Percentiles rank a stretch among this genome's conserved stretches.
Conservation (phyloP, 345 rosid species). For the Brassica rapa region DNA sequence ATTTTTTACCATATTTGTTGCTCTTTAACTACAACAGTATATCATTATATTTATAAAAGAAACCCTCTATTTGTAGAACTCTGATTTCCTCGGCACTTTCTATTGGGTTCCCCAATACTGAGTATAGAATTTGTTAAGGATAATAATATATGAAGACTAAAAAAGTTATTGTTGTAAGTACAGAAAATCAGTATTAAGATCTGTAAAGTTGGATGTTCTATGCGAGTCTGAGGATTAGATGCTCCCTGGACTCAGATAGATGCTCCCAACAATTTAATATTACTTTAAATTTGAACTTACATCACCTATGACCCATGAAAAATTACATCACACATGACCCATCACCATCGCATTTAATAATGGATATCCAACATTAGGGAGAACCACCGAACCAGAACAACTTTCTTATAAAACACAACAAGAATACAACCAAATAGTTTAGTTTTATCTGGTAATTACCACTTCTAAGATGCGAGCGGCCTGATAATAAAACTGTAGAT, state of each 20-base stretch:
- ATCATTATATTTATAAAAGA: not conserved
- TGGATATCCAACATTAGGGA: conserved; percentile 17
- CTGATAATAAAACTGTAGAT: not conserved
- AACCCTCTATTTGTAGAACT: conserved; percentile 25
- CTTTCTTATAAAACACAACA: conserved; percentile 11
- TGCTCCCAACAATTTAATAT: not conserved
- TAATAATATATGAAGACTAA: not conserved
- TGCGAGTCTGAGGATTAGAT: conserved; percentile 16
- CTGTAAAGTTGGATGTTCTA: conserved; percentile 22
- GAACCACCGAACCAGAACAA: conserved; percentile 19
- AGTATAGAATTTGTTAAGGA: not conserved
- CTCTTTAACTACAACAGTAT: conserved; percentile 32
- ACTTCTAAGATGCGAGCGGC: not conserved
- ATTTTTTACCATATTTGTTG: not conserved
- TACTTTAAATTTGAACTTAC: conserved; percentile 8
- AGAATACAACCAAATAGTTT: not conserved
- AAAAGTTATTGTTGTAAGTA: conserved; percentile 6
- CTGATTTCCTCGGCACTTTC: conserved; percentile 25
- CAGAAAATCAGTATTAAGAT: conserved; percentile 15
- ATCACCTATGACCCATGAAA: conserved; percentile 15
- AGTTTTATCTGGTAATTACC: not conserved
- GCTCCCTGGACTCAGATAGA: conserved; percentile 22
- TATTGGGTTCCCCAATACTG: conserved; percentile 23
- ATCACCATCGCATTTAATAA: conserved; percentile 31
- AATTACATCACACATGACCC: conserved; percentile 27